phyloP scores from a whole-genome alignment of 2,329 filamentous ascomycete genomes.

The Tolypocladium album region DNA sequence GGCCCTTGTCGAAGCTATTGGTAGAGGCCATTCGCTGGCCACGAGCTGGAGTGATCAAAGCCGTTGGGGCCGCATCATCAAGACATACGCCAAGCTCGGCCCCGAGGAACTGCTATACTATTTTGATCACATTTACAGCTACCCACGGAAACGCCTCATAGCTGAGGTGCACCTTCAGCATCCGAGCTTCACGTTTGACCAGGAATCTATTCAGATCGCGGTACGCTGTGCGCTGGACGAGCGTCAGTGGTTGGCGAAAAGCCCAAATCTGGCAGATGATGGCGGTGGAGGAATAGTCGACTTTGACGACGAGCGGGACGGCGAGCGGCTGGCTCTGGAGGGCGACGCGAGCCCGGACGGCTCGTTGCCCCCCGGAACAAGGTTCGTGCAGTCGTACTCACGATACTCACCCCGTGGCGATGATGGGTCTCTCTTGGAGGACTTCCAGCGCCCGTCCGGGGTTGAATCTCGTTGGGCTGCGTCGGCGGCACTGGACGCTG shows the following conservation, averaged over 20 bases:
- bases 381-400: slow-evolving; percentile 17
- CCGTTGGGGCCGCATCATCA: slow-evolving; percentile 27
- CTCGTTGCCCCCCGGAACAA: slow-evolving; percentile 17
- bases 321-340: slow-evolving; percentile 15
- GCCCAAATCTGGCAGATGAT: slow-evolving; percentile 21
- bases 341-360: slow-evolving; percentile 27
- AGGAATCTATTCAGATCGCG: slow-evolving; percentile 31
- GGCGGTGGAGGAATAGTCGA: slow-evolving; percentile 28
- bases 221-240: slow-evolving; percentile 27
- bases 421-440: slow-evolving; percentile 24
- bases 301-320: slow-evolving; percentile 26
- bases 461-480: slow-evolving; percentile 9
- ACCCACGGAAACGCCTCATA: slow-evolving; percentile 33
- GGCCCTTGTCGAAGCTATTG: slow-evolving; percentile 11
- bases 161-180: slow-evolving; percentile 27
- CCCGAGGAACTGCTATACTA: slow-evolving; percentile 39
- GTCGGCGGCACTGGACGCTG: slow-evolving; percentile 2
- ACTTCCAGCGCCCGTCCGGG: slow-evolving; percentile 10
- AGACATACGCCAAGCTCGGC: slow-evolving; percentile 37
- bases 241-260: slow-evolving; percentile 20
- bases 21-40: slow-evolving; percentile 19
- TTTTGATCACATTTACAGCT: slow-evolving; percentile 34
- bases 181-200: slow-evolving; percentile 31
- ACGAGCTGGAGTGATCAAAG: slow-evolving; percentile 25
- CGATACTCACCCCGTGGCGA: slow-evolving; percentile 29